These are phyloP conservation scores for Ogataea hybrid DNA, from an alignment of 1,139 yeast species.

Conservation along the genomic window DNA sequence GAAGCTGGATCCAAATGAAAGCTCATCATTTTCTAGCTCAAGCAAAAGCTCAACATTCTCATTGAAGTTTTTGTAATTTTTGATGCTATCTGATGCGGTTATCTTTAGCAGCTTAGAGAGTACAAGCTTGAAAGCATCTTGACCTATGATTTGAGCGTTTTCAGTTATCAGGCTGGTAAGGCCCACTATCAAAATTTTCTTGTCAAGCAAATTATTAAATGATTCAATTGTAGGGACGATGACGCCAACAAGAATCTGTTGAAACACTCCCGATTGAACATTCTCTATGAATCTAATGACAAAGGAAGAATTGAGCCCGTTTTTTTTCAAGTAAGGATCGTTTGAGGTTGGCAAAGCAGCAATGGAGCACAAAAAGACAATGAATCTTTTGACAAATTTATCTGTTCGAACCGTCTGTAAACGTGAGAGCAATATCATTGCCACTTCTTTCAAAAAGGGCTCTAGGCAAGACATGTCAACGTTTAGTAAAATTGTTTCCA, in stretches of 20 bases:
- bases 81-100: conserved; percentile 37
- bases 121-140: conserved; percentile 46
- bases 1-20: conserved; percentile 81
- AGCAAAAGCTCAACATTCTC: conserved; percentile 35
- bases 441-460: conserved; percentile 68
- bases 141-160: conserved; percentile 24
- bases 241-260: conserved; percentile 43
- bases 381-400: conserved; percentile 70
- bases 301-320: conserved; percentile 45
- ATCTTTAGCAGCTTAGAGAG: conserved; percentile 53
- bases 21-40: conserved; percentile 60
- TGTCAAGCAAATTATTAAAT: conserved; percentile 67
- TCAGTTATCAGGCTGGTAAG: conserved; percentile 56
- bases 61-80: conserved; percentile 32
- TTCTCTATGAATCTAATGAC: conserved; percentile 56
- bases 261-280: conserved; percentile 51
- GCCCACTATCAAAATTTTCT: conserved; percentile 76
- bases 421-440: conserved; percentile 73
- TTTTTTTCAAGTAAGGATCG: conserved; percentile 27
- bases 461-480: conserved; percentile 51
- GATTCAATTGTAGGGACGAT: conserved; percentile 65
- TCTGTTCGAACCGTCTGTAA: conserved; percentile 81
- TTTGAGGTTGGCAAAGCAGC: conserved; percentile 38
- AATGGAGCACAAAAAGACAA: conserved; percentile 60
- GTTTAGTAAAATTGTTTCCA: conserved; percentile 64